phyloP scores from a whole-genome alignment of 345 rosid species.

The Populus davidiana region DNA sequence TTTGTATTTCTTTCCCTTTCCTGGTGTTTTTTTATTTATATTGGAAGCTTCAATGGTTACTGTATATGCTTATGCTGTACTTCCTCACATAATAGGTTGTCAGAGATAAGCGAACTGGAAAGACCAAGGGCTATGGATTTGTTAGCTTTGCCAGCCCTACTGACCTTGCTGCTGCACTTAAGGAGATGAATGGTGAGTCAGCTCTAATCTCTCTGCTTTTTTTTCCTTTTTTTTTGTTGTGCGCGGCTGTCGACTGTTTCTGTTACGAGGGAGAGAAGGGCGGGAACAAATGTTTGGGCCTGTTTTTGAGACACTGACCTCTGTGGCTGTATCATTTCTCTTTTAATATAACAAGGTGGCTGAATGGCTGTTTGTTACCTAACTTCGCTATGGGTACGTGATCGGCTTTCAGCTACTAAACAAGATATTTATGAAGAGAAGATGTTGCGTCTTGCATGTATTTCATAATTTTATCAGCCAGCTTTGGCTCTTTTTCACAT shows the following conservation, averaged over 20 bases:
- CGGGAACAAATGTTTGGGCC: neutral
- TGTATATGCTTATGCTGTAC: neutral
- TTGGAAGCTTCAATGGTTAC: neutral
- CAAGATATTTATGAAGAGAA: neutral
- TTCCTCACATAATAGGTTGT: conserved; percentile 53
- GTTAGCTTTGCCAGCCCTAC: conserved; percentile 87
- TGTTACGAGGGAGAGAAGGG: neutral
- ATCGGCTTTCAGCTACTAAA: neutral
- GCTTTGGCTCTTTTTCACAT: neutral
- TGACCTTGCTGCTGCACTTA: conserved; percentile 86
- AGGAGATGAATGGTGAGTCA: conserved; percentile 87
- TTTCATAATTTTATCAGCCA: neutral
- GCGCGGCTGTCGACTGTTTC: neutral
- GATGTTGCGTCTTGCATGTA: neutral
- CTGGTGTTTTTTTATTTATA: neutral
- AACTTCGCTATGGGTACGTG: neutral
- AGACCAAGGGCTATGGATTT: conserved; percentile 96
- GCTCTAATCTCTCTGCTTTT: neutral
- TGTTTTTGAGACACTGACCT: neutral
- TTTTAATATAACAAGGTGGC: neutral
- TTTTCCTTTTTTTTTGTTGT: neutral
- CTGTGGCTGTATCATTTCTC: neutral
- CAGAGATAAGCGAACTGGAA: conserved; percentile 96
- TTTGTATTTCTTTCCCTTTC: neutral
- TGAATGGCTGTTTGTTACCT: neutral